Percentiles rank a stretch among this genome's conserved stretches.
Conservation (phyloP, 2,329 filamentous ascomycete genomes). For the Cordyceps farinosa region DNA sequence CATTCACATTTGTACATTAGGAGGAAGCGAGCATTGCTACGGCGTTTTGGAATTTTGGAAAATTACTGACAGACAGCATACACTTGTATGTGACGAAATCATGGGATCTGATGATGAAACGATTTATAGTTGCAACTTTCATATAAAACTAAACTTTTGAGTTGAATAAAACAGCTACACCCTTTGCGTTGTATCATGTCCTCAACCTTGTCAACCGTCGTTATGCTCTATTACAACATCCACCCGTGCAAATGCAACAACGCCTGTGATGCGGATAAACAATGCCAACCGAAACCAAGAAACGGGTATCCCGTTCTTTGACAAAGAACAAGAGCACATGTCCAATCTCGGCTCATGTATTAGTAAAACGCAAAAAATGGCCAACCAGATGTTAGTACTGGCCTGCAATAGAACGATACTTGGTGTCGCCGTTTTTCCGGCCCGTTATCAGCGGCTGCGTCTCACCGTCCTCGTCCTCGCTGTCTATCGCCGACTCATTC, state of each 20-base stretch:
- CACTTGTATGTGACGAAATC: background rate
- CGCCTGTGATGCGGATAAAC: background rate
- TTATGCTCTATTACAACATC: background rate
- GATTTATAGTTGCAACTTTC: background rate
- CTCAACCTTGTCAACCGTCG: background rate
- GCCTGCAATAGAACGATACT: constrained; percentile 5
- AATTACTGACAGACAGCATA: background rate
- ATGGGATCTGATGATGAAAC: background rate
- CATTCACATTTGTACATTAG: background rate
- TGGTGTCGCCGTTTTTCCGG: background rate
- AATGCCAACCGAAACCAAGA: background rate
- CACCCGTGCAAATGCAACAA: background rate
- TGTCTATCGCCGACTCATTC: constrained; percentile 22
- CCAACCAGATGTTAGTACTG: background rate
- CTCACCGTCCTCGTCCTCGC: constrained; percentile 23
- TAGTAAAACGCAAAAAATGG: background rate
- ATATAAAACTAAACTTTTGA: background rate
- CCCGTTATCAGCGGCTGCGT: constrained; percentile 21
- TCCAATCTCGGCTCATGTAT: background rate
- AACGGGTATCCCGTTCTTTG: background rate
- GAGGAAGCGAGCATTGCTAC: constrained; percentile 13
- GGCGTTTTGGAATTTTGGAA: background rate
- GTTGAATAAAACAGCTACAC: background rate
- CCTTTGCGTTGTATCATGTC: background rate
- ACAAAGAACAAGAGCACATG: background rate